Conservation (phyloP, 129 eudicot genomes). For the carrot (Daucus carota) region DH1_v3.0 NC_030385.2:46828501-46829000, state of each 20-base stretch:
- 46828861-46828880: slow-evolving; percentile 34
- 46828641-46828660: slow-evolving; percentile 91
- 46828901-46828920: slow-evolving; percentile 19
- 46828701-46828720: slow-evolving; percentile 48
- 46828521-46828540: slow-evolving; percentile 96
- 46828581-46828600: slow-evolving; percentile 94
- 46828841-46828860: slow-evolving; percentile 20
- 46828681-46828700: slow-evolving; percentile 83
- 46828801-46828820: slow-evolving; percentile 9
- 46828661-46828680: slow-evolving; percentile 93
- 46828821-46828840: slow-evolving; percentile 14
- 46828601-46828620: slow-evolving; percentile 93
- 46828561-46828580: slow-evolving; percentile 72
- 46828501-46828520: slow-evolving; percentile 89
- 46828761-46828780: slow-evolving; percentile 51
- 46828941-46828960: neutral
- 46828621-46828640: slow-evolving; percentile 99
- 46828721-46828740: slow-evolving; percentile 68
- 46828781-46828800: slow-evolving; percentile 17
- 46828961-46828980: neutral
- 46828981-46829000: neutral
- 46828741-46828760: slow-evolving; percentile 85
- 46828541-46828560: slow-evolving; percentile 85
- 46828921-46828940: slow-evolving; percentile 2
- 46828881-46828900: slow-evolving; percentile 38